A percentile compares a stretch with the other conserved stretches of the same genome.
Conservation (phyloP, 495 filamentous ascomycete species). For the Penicillium daleae region DNA sequence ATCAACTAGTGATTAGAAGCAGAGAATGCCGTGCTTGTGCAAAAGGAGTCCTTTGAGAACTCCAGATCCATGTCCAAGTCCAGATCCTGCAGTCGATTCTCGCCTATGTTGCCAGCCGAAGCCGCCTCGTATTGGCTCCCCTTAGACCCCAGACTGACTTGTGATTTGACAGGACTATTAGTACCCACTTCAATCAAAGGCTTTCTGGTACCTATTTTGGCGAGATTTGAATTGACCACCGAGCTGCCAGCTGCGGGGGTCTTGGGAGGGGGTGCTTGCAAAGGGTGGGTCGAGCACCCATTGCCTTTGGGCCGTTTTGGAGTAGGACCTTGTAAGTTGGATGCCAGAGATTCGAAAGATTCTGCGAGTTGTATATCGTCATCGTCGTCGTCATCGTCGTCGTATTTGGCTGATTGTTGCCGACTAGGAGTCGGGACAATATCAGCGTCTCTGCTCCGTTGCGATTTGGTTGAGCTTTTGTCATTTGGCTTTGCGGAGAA, state of each 20-base stretch:
- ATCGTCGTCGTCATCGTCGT: slow-evolving; percentile 32
- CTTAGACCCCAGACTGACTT: slow-evolving; percentile 15
- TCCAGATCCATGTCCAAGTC: slow-evolving; percentile 46
- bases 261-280: slow-evolving; percentile 7
- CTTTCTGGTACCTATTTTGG: slow-evolving; percentile 3
- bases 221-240: neutral
- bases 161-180: slow-evolving; percentile 37
- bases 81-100: slow-evolving; percentile 35
- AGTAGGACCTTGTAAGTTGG: slow-evolving; percentile 25
- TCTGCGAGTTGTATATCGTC: slow-evolving; percentile 23
- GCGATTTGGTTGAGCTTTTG: slow-evolving; percentile 28
- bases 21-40: slow-evolving; percentile 40
- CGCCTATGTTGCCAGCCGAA: slow-evolving; percentile 11
- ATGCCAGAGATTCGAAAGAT: slow-evolving; percentile 29
- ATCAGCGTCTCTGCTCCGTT: slow-evolving; percentile 19
- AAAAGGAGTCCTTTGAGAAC: slow-evolving; percentile 43
- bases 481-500: slow-evolving; percentile 35
- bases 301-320: slow-evolving; percentile 39
- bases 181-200: slow-evolving; percentile 31
- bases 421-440: slow-evolving; percentile 16
- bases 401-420: slow-evolving; percentile 22
- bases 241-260: neutral
- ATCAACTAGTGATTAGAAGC: slow-evolving; percentile 26
- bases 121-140: slow-evolving; percentile 13
- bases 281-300: slow-evolving; percentile 1